These are phyloP conservation scores for Paspalum vaginatum DNA, from an alignment of 176 grass and related monocot genomes.

Conservation along the genomic window DNA sequence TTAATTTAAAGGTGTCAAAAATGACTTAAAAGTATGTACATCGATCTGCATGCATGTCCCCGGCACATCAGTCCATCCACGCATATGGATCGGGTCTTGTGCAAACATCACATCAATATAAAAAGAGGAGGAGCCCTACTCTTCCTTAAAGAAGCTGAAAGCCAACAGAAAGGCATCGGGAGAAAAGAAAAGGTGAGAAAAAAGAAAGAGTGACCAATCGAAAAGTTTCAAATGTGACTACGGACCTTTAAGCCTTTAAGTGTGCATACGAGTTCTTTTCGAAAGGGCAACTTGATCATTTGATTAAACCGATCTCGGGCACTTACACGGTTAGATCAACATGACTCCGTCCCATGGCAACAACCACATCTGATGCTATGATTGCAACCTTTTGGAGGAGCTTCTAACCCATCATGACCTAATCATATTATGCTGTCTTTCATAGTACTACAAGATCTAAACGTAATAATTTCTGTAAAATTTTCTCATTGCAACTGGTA, in stretches of 20 bases:
- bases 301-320: slow-evolving; percentile 32
- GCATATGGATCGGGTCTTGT: slow-evolving; percentile 10
- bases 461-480: neutral
- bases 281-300: neutral
- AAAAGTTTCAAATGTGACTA: slow-evolving; percentile 43
- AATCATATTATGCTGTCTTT: slow-evolving; percentile 43
- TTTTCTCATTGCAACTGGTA: neutral
- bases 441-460: neutral
- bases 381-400: slow-evolving; percentile 53
- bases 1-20: neutral
- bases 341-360: slow-evolving; percentile 3
- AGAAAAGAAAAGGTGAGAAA: neutral
- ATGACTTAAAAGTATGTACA: slow-evolving; percentile 11
- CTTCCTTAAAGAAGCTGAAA: slow-evolving; percentile 35
- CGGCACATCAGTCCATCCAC: slow-evolving; percentile 14
- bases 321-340: slow-evolving; percentile 35
- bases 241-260: slow-evolving; percentile 36
- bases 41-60: neutral
- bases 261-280: slow-evolving; percentile 24
- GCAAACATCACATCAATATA: slow-evolving; percentile 48
- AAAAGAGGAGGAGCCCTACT: slow-evolving; percentile 40
- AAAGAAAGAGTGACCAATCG: neutral
- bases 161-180: slow-evolving; percentile 34
- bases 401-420: slow-evolving; percentile 50
- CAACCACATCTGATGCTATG: slow-evolving; percentile 31